Percentiles rank a stretch among this genome's conserved stretches.
phyloP scores from a whole-genome alignment of 306 rosid species.

The Fragaria vesca region DNA sequence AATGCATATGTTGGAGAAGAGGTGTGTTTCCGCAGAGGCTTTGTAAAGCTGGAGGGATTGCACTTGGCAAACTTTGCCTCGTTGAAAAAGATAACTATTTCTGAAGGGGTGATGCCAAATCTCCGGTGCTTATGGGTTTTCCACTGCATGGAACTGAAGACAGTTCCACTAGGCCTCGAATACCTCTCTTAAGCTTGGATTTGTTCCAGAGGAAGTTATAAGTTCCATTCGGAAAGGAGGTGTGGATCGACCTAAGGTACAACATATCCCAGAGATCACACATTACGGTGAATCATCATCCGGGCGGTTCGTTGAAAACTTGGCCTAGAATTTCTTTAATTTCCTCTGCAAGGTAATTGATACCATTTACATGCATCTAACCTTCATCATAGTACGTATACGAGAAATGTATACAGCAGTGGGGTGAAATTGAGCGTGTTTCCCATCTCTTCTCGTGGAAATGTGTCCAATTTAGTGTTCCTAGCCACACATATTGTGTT shows the following conservation, averaged over 20 bases:
- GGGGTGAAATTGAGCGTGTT: too few relatives aligned
- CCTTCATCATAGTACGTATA: too few relatives aligned
- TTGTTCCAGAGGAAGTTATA: neutral
- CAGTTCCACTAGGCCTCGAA: constrained; percentile 15
- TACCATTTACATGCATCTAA: too few relatives aligned
- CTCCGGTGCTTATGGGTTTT: accelerated
- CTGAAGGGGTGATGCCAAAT: constrained; percentile 2
- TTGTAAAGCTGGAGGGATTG: neutral
- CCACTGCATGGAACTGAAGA: neutral
- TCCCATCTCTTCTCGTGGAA: too few relatives aligned
- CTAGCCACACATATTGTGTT: too few relatives aligned
- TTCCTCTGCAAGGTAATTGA: neutral
- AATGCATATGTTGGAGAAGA: neutral
- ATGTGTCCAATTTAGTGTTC: too few relatives aligned
- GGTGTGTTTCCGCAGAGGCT: neutral
- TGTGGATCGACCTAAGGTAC: neutral
- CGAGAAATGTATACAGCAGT: too few relatives aligned
- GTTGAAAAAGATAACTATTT: neutral
- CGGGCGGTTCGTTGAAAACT: neutral
- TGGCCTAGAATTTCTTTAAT: neutral
- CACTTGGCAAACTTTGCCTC: accelerated
- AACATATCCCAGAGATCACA: neutral
- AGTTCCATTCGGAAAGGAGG: neutral
- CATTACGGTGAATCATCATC: neutral
- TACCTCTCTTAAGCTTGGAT: neutral